These are phyloP conservation scores for Ceratocystiopsis minuta DNA, from an alignment of 2,329 filamentous ascomycete species.

Conservation along the genomic window DNA sequence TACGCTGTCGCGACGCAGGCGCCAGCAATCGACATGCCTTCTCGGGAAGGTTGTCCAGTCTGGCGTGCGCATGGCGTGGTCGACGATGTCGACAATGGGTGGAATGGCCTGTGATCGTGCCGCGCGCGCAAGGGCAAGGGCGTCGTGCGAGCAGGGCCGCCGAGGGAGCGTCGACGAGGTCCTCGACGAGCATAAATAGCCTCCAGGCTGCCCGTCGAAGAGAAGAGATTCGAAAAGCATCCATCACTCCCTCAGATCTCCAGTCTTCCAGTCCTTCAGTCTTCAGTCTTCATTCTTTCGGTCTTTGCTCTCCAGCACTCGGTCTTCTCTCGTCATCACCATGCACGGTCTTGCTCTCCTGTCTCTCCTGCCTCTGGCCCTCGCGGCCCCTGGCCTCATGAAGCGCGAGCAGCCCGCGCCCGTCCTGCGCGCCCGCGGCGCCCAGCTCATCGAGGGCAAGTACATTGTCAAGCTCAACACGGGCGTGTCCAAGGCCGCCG, in stretches of 20 bases:
- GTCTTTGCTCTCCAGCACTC: conserved; percentile 8
- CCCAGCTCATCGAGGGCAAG: conserved; percentile 72
- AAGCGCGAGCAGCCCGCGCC: conserved; percentile 78
- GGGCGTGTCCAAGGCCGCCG: conserved; percentile 58
- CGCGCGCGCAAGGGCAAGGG: no score
- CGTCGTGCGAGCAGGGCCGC: no score
- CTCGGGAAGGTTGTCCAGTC: conserved; percentile 2
- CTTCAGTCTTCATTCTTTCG: neutral
- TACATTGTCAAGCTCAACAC: conserved; percentile 99
- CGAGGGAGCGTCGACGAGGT: no score
- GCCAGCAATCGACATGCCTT: conserved; percentile 1
- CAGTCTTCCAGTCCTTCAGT: neutral
- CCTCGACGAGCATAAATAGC: no score
- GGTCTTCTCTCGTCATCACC: conserved; percentile 16
- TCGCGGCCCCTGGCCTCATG: conserved; percentile 65
- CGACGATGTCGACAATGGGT: no score
- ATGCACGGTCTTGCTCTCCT: conserved; percentile 69
- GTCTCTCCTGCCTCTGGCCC: conserved; percentile 54
- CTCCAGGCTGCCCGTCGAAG: no score
- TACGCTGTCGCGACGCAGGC: no score
- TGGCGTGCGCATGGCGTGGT: no score
- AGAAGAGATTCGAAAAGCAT: no score
- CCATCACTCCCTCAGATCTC: no score
- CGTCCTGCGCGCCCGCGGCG: conserved; percentile 61
- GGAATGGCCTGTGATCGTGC: no score